Conservation (phyloP, 192 early-diverging fungal species). For the Podila minutissima region DNA sequence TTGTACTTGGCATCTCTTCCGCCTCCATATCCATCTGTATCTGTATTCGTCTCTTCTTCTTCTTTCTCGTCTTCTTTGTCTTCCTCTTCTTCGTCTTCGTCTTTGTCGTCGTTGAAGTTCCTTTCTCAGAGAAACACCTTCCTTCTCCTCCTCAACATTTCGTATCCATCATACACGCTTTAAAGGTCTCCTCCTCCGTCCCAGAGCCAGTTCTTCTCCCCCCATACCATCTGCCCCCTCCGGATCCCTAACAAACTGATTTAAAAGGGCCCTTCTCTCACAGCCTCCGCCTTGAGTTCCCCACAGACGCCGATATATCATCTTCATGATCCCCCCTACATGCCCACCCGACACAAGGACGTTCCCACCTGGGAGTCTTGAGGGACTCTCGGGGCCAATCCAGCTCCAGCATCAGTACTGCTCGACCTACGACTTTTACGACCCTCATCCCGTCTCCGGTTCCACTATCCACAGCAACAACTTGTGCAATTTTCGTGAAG, state of each 20-base stretch:
- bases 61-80: not conserved
- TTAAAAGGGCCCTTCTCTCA: not conserved
- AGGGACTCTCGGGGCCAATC: constrained; percentile 11
- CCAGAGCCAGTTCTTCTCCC: constrained; percentile 1
- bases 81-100: not conserved
- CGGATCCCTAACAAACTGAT: constrained; percentile 27
- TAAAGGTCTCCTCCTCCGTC: constrained; percentile 1
- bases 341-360: constrained; percentile 41
- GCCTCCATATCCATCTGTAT: not conserved
- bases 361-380: constrained; percentile 28
- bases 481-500: not conserved
- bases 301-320: too few species aligned
- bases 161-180: constrained; percentile 21
- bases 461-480: not conserved
- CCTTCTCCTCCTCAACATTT: not conserved
- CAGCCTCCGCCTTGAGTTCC: not conserved
- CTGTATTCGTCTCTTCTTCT: not conserved
- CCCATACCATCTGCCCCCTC: constrained; percentile 25
- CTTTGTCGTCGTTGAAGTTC: not conserved
- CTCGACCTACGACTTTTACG: not conserved
- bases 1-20: not conserved
- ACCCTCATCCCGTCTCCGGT: constrained; percentile 11
- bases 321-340: constrained; percentile 42
- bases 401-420: constrained; percentile 16
- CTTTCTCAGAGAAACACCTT: not conserved